These are phyloP conservation scores for Aspergillus kassunensis DNA, from an alignment of 495 filamentous ascomycete species.

Conservation along the genomic window DNA sequence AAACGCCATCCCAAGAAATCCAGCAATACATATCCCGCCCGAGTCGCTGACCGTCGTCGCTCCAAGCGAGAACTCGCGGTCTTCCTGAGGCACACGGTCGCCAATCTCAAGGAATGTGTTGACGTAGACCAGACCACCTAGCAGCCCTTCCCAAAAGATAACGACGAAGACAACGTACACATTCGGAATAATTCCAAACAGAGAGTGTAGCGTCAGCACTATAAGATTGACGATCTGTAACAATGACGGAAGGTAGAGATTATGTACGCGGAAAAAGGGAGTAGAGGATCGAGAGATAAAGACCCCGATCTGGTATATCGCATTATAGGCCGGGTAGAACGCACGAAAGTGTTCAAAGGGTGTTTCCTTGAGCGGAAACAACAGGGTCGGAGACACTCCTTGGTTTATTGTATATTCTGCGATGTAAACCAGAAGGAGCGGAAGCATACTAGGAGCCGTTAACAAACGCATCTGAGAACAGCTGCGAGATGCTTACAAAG, in stretches of 20 bases:
- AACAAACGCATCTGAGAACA: conserved; percentile 7
- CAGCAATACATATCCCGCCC: conserved; percentile 84
- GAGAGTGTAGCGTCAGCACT: conserved; percentile 67
- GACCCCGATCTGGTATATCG: conserved; percentile 90
- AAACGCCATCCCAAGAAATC: conserved; percentile 79
- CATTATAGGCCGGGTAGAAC: conserved; percentile 91
- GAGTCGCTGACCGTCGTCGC: conserved; percentile 92
- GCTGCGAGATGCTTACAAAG: conserved; percentile 51
- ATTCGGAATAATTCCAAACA: conserved; percentile 74
- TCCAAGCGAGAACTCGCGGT: conserved; percentile 85
- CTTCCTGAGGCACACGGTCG: conserved; percentile 66
- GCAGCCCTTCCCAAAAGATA: conserved; percentile 92
- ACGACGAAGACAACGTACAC: conserved; percentile 79
- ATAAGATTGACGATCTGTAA: conserved; percentile 77
- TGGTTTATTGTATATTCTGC: conserved; percentile 97
- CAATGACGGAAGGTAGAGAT: conserved; percentile 77
- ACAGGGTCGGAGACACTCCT: conserved; percentile 80
- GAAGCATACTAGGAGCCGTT: conserved; percentile 67
- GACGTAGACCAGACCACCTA: conserved; percentile 90
- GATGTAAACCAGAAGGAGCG: conserved; percentile 85
- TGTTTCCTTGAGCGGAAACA: conserved; percentile 71
- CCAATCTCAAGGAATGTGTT: conserved; percentile 93
- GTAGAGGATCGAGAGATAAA: conserved; percentile 89
- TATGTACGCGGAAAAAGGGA: conserved; percentile 76
- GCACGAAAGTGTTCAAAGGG: conserved; percentile 78